Conservation (phyloP, 257 asterid genomes). For the Haberlea rhodopensis region DNA sequence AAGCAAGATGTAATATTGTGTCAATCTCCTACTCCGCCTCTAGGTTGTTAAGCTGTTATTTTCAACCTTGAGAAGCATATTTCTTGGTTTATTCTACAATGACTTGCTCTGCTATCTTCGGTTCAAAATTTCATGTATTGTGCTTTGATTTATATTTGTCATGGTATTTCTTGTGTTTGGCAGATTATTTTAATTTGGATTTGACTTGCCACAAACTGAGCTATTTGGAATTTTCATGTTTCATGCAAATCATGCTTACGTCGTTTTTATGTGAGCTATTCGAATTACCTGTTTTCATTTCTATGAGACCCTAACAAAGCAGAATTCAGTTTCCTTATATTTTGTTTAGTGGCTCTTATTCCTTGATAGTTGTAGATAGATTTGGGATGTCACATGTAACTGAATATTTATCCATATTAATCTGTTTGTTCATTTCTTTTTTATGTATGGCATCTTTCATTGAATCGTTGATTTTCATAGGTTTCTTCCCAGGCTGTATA, state of each 20-base stretch:
- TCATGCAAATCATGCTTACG: not conserved
- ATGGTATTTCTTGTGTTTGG: not conserved
- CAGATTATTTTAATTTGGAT: not conserved
- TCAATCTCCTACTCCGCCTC: constrained; percentile 6
- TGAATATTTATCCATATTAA: too few relatives aligned
- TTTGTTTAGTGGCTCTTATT: not conserved
- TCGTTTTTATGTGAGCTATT: not conserved
- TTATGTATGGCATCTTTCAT: not conserved
- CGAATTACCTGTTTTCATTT: constrained; percentile 6
- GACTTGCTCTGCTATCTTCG: not conserved
- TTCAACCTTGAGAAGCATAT: not conserved
- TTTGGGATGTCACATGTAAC: constrained; percentile 4
- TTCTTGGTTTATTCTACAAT: constrained; percentile 11
- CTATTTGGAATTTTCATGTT: not conserved
- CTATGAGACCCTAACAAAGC: not conserved
- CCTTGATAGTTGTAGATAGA: constrained; percentile 10
- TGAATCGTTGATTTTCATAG: not conserved
- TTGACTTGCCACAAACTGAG: not conserved
- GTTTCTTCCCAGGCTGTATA: not conserved
- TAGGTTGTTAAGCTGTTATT: constrained; percentile 6
- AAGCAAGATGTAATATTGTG: constrained; percentile 1
- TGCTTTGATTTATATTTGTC: not conserved
- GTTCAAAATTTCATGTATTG: not conserved
- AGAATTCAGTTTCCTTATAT: not conserved
- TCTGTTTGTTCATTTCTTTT: not conserved